A percentile compares a stretch with the other conserved stretches of the same genome.
Evolutionary conservation across 2,329 filamentous ascomycete species (phyloP).

Genomic region (Sclerotinia nivalis): DNA sequence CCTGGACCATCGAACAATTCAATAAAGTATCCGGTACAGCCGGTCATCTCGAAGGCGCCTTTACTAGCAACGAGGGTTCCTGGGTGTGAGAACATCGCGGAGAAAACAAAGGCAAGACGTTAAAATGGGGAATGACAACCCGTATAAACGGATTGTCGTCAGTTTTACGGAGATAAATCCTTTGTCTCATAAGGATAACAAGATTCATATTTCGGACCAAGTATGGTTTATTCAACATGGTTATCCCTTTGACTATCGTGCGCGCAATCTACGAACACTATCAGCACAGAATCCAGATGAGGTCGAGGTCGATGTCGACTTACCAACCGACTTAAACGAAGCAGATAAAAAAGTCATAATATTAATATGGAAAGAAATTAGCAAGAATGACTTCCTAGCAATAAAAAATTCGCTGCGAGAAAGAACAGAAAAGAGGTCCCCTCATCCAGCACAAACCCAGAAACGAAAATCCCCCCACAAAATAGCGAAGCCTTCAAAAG

Average conservation of each 20-base stretch:
- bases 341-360: neutral
- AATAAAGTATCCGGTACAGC: neutral
- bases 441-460: neutral
- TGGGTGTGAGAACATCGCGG: conserved; percentile 2
- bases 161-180: neutral
- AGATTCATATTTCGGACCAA: neutral
- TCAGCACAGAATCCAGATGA: no score
- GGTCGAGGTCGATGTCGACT: no score
- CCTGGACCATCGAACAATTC: neutral
- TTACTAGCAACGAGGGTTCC: neutral
- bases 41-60: neutral
- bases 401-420: neutral
- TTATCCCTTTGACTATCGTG: no score
- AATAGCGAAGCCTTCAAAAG: conserved; percentile 3
- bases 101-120: neutral
- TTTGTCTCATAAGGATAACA: neutral
- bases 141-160: neutral
- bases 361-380: neutral
- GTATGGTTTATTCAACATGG: neutral
- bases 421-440: neutral
- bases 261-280: no score
- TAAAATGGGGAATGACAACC: neutral
- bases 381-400: neutral
- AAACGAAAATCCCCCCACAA: neutral
- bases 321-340: neutral